Conservation (phyloP, 352 stramenopile species). For the Poterioochromonas sp. region DNA sequence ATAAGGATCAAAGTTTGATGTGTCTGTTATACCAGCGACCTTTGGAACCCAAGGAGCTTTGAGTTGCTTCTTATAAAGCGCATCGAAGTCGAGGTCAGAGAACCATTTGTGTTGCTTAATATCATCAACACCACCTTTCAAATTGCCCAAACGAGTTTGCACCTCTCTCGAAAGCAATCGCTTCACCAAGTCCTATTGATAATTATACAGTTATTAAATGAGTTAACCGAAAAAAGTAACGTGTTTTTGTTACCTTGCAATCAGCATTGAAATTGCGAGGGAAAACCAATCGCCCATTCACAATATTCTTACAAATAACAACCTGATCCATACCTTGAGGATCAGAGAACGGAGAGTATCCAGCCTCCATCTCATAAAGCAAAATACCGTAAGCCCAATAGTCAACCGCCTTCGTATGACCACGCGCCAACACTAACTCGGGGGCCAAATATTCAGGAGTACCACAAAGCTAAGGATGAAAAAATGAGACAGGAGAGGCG, state of each 20-base stretch:
- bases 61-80: constrained; percentile 59
- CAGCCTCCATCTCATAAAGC: constrained; percentile 70
- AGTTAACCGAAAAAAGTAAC: background rate
- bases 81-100: constrained; percentile 63
- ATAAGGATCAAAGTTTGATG: constrained; percentile 68
- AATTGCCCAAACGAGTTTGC: constrained; percentile 55
- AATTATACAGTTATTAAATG: too few relatives aligned
- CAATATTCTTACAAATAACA: constrained; percentile 72
- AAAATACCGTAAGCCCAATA: constrained; percentile 78
- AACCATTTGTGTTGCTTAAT: constrained; percentile 68
- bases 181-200: constrained; percentile 55
- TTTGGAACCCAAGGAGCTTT: constrained; percentile 63
- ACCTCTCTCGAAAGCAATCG: constrained; percentile 62
- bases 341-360: constrained; percentile 29
- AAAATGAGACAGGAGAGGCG: too few relatives aligned
- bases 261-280: constrained; percentile 35
- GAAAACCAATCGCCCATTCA: constrained; percentile 50
- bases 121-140: constrained; percentile 42
- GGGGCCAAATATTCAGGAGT: constrained; percentile 83
- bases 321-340: constrained; percentile 56
- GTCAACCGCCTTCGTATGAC: constrained; percentile 73
- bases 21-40: constrained; percentile 66
- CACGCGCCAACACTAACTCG: constrained; percentile 64
- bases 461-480: too few relatives aligned
- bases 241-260: background rate